These are phyloP conservation scores for Rhodotorula mucilaginosa DNA, from an alignment of 1,284 basidiomycete species.

Conservation along the genomic window DNA sequence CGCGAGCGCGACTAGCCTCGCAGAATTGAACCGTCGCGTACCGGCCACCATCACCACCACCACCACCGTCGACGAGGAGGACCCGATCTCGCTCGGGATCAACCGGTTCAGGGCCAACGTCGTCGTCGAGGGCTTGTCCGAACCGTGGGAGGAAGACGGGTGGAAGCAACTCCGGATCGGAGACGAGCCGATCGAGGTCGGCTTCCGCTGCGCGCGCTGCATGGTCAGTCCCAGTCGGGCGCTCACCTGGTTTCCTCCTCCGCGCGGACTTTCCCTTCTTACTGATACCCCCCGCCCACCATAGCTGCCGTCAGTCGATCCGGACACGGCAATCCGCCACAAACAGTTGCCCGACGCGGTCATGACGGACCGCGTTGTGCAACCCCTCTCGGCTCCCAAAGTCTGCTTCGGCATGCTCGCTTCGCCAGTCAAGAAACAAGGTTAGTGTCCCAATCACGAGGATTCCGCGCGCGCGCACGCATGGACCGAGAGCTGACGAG, in stretches of 20 bases:
- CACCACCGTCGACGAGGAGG: neutral
- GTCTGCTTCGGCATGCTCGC: conserved; percentile 27
- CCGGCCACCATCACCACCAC: conserved; percentile 11
- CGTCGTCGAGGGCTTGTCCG: conserved; percentile 11
- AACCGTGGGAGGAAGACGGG: conserved; percentile 26
- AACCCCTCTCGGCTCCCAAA: conserved; percentile 2
- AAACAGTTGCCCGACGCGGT: conserved; percentile 27
- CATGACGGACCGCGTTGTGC: conserved; percentile 22
- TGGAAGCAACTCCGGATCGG: conserved; percentile 27
- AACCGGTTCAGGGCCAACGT: conserved; percentile 26
- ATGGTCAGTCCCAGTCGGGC: conserved; percentile 7
- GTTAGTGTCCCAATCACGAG: neutral
- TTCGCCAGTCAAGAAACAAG: conserved; percentile 10
- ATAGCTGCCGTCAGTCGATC: conserved; percentile 29
- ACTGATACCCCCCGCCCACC: neutral
- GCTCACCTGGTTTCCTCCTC: neutral
- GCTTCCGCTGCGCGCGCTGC: conserved; percentile 19
- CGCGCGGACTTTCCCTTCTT: no score
- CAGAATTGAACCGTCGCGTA: conserved; percentile 14
- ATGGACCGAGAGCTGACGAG: neutral
- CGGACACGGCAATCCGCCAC: conserved; percentile 19
- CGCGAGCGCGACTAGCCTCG: conserved; percentile 17
- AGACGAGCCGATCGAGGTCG: conserved; percentile 16
- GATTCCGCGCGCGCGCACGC: neutral
- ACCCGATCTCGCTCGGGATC: conserved; percentile 16